These are phyloP conservation scores for Pinus albicaulis DNA, from an alignment of 75 land plant genomes.

Conservation along the genomic window DNA sequence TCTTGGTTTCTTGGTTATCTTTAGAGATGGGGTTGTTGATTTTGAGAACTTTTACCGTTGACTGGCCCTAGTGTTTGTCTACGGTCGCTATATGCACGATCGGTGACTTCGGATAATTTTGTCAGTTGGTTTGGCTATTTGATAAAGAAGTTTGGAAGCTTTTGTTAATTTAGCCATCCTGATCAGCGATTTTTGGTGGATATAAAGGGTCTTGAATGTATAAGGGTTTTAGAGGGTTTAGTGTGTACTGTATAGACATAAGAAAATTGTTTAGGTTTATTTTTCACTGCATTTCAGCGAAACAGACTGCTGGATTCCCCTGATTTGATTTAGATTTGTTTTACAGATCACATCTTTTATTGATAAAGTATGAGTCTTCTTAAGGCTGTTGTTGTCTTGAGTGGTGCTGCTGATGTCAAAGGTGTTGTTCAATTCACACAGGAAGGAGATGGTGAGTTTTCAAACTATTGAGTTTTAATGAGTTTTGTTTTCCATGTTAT, in stretches of 20 bases:
- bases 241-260: not conserved
- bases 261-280: not conserved
- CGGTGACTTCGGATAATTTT: too few relatives aligned
- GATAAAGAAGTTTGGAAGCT: too few relatives aligned
- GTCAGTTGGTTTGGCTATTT: too few relatives aligned
- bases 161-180: too few relatives aligned
- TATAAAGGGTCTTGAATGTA: not conserved
- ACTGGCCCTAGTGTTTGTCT: not conserved
- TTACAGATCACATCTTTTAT: slow-evolving; percentile 1
- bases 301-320: not conserved
- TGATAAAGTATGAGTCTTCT: not conserved
- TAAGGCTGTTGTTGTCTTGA: slow-evolving; percentile 66
- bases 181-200: too few relatives aligned
- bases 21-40: not conserved
- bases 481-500: not conserved
- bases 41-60: not conserved
- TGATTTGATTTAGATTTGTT: not conserved
- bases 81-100: too few relatives aligned
- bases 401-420: slow-evolving; percentile 34
- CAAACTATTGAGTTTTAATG: not conserved
- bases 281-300: too few relatives aligned
- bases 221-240: not conserved
- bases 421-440: slow-evolving; percentile 50
- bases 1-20: not conserved
- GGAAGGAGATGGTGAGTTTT: slow-evolving; percentile 52